Base-by-base conservation (phyloP, 2,329 filamentous ascomycete species). In the Penicillium sp. region DNA sequence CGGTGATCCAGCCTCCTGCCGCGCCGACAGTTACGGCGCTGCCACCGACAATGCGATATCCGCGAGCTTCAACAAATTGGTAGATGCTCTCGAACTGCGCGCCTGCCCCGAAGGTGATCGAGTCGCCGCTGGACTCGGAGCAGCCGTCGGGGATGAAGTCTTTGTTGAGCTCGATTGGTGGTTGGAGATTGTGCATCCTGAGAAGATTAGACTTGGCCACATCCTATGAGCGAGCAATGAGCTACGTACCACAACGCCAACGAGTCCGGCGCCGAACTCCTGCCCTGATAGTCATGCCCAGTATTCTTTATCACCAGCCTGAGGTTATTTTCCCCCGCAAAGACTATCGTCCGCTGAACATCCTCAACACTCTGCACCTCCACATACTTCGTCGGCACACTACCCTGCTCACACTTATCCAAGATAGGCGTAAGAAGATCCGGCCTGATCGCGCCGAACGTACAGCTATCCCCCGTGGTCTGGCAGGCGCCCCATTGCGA, bases 1-100 rank as follows among this genome's bases (percentile, higher is more conserved):
- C 65, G 0, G 64, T 66, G 15, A 67, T 64, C 61, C 61, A 67
- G 1, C 65, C 65, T 2, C 65, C 65, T 13, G 65, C 61, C n/a
- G 64, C 64, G 5, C 65, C 65, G 13, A 67, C 65, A 38, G 50
- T 64, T 2, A n/a, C 17, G 9, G 59, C 62, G n/a, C 48, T 54
- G 0, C 65, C 65, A 7, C 65, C 65, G 5, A 67, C 64, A 4
- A 66, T 57, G 13, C 61, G 59, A 45, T 65, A 64, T 9, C 50
- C 50, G 21, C 57, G 56, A 21, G n/a, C 35, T n/a, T 67, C 54
- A n/a, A 55, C 66, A 57, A 69, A 69, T 3, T 68, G 46, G 46
- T 69, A 69, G 44, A 69, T 65, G 2, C 59, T 59, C 5, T 31
- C 17, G 26, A 69, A 69, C 29, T 67, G 60, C 44, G 66, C 62